Percentiles rank a stretch among this genome's conserved stretches.
These are phyloP conservation scores for Malus domestica DNA, from an alignment of 306 rosid species.

Conservation along the genomic window DNA sequence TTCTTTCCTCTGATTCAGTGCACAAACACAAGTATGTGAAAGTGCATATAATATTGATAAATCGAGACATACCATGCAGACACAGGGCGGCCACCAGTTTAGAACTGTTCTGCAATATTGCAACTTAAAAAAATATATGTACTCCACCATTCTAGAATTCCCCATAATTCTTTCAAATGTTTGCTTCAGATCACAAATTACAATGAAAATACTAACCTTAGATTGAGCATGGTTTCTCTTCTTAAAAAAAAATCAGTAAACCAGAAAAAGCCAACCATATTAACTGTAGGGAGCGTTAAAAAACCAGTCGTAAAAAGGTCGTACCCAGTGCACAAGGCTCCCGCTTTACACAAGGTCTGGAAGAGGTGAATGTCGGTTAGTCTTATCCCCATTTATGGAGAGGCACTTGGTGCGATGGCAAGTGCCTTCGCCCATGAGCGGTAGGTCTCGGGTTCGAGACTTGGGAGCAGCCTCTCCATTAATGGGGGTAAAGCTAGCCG, in stretches of 20 bases:
- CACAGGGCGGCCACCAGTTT: background rate
- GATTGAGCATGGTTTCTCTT: background rate
- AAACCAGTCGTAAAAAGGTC: background rate
- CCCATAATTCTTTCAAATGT: background rate
- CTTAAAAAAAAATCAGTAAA: background rate
- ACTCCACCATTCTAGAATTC: background rate
- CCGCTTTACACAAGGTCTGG: too few relatives aligned
- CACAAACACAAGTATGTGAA: background rate
- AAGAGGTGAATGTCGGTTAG: too few relatives aligned
- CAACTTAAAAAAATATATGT: background rate
- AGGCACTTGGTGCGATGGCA: too few relatives aligned
- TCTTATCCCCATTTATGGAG: too few relatives aligned
- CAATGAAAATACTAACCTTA: background rate
- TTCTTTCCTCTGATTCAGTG: background rate
- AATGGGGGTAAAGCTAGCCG: too few relatives aligned
- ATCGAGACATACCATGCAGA: background rate
- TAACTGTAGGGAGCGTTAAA: background rate
- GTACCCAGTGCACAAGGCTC: too few relatives aligned
- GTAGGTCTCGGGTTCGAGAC: too few relatives aligned
- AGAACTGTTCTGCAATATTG: background rate
- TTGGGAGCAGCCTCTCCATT: too few relatives aligned
- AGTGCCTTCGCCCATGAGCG: too few relatives aligned
- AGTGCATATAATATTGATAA: background rate
- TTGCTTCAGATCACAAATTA: background rate
- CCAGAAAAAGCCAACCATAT: background rate